Evolutionary conservation across 228 moss, liverwort and hornwort genomes (phyloP).

Genomic region (Sphagnum fallax): DNA sequence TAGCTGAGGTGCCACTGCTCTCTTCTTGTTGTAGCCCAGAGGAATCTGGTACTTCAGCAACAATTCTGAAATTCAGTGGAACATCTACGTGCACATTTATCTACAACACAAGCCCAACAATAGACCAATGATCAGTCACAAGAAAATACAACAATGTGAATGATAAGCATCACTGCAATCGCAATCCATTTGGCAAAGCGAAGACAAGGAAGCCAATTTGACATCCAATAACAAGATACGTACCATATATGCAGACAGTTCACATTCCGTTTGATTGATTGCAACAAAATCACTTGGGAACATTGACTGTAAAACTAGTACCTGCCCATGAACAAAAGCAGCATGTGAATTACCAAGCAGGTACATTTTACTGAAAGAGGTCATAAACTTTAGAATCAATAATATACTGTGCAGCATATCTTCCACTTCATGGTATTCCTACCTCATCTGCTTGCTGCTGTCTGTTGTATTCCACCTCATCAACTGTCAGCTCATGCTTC

Average conservation of each 20-base stretch:
- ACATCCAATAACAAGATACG: not conserved
- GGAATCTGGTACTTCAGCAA: slow-evolving; percentile 19
- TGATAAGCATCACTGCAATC: too few relatives aligned
- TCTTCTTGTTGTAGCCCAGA: not conserved
- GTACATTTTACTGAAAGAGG: too few relatives aligned
- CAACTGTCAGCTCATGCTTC: slow-evolving; percentile 13
- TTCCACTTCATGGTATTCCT: not conserved
- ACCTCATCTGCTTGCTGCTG: slow-evolving; percentile 62
- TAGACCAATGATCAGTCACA: not conserved
- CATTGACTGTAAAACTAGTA: slow-evolving; percentile 47
- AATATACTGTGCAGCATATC: not conserved
- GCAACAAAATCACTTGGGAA: slow-evolving; percentile 36
- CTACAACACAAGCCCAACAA: slow-evolving; percentile 8
- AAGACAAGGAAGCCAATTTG: too few relatives aligned
- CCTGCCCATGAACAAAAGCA: slow-evolving; percentile 1
- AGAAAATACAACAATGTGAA: too few relatives aligned
- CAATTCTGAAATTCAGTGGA: slow-evolving; percentile 24
- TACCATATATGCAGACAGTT: slow-evolving; percentile 33
- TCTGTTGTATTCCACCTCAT: slow-evolving; percentile 29
- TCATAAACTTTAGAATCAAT: not conserved
- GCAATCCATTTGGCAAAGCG: too few relatives aligned
- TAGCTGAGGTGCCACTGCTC: slow-evolving; percentile 6
- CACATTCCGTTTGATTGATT: slow-evolving; percentile 13
- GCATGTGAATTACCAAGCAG: too few relatives aligned
- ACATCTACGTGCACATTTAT: slow-evolving; percentile 43